These are phyloP conservation scores for Corylus americana DNA, from an alignment of 306 rosid genomes.

Conservation along the genomic window DNA sequence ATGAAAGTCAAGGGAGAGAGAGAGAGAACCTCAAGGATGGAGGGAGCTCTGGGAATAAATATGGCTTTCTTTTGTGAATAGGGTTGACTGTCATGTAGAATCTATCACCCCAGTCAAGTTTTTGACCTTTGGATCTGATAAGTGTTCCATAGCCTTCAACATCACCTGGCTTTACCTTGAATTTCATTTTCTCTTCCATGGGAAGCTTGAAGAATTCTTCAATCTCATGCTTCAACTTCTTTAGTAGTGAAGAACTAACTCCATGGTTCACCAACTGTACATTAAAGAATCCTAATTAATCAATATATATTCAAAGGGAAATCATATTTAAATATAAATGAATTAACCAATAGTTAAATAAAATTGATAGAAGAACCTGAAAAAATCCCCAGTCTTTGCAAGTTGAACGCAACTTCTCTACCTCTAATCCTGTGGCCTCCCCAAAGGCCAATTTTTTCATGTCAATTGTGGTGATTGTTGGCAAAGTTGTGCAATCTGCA, in stretches of 20 bases:
- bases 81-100: constrained; percentile 61
- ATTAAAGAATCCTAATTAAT: too few species aligned
- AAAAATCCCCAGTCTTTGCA: constrained; percentile 85
- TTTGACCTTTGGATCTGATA: constrained; percentile 48
- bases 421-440: constrained; percentile 30
- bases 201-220: constrained; percentile 71
- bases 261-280: constrained; percentile 80
- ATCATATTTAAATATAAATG: neutral
- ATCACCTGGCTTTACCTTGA: constrained; percentile 50
- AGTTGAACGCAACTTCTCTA: constrained; percentile 47
- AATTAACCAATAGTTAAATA: too few species aligned
- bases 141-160: constrained; percentile 74
- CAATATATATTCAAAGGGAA: neutral
- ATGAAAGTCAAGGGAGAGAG: neutral
- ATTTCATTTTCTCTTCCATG: constrained; percentile 57
- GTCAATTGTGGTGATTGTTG: constrained; percentile 59
- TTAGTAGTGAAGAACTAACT: constrained; percentile 43
- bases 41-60: constrained; percentile 64
- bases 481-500: constrained; percentile 20
- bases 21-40: constrained; percentile 46
- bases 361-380: constrained; percentile 46
- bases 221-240: constrained; percentile 49
- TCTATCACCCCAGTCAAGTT: constrained; percentile 88
- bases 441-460: constrained; percentile 26
- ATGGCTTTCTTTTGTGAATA: constrained; percentile 47